A percentile compares a stretch with the other conserved stretches of the same genome.
phyloP scores from a whole-genome alignment of 2,329 filamentous ascomycete species.

The Gaeumannomyces sp. region DNA sequence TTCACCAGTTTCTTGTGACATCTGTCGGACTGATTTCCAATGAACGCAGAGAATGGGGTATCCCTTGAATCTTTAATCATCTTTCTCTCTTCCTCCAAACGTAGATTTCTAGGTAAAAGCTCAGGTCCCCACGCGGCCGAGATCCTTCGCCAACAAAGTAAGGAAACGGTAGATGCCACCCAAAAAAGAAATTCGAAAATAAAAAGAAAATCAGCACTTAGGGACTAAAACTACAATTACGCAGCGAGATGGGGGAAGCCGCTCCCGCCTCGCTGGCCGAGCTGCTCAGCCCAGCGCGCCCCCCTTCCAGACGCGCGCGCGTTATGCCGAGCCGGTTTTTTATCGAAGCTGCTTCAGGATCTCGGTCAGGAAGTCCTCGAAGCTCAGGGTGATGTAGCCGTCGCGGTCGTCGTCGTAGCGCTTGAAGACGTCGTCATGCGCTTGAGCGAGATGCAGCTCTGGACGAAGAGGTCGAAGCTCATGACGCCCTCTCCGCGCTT shows the following conservation, averaged over 20 bases:
- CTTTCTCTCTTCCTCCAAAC: not conserved
- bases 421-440: conserved; percentile 99
- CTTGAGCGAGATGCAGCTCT: conserved; percentile 94
- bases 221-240: conserved; percentile 7
- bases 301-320: not conserved
- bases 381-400: conserved; percentile 80
- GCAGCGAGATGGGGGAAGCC: not conserved
- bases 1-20: not conserved
- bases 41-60: not conserved
- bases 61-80: not conserved
- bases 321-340: not conserved
- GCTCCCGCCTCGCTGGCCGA: not conserved
- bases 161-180: not conserved
- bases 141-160: not conserved
- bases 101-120: not conserved
- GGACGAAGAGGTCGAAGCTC: conserved; percentile 95
- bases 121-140: too few relatives aligned
- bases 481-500: conserved; percentile 64
- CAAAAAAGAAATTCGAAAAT: not conserved
- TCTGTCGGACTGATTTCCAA: not conserved
- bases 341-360: conserved; percentile 56
- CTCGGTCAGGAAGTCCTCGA: conserved; percentile 73
- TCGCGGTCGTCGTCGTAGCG: conserved; percentile 96
- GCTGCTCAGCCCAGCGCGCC: not conserved
- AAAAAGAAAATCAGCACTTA: not conserved